phyloP scores from a whole-genome alignment of 2,329 filamentous ascomycete species.

The Waltergamsia citrina region DNA sequence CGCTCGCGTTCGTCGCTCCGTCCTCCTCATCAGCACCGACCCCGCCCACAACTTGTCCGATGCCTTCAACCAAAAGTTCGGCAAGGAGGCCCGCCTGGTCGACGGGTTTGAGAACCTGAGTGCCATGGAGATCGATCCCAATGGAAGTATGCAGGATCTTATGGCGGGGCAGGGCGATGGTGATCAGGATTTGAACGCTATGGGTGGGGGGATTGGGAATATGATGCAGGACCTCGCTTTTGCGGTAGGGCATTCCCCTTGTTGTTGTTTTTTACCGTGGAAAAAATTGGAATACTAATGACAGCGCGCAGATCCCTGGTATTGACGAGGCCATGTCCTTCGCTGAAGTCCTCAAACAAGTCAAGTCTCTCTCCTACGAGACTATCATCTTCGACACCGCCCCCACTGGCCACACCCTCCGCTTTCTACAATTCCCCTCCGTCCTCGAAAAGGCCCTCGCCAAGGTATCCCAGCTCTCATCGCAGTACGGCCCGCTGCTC shows the following conservation, averaged over 20 bases:
- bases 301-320: conserved; percentile 66
- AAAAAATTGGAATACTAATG: background rate
- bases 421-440: conserved; percentile 96
- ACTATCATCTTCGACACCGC: conserved; percentile 99
- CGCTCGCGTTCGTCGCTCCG: conserved; percentile 86
- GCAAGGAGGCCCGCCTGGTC: conserved; percentile 90
- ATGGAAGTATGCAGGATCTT: conserved; percentile 93
- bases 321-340: conserved; percentile 99
- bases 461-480: conserved; percentile 88
- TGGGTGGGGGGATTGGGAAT: conserved; percentile 68
- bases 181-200: conserved; percentile 55
- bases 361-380: conserved; percentile 97
- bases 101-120: conserved; percentile 89
- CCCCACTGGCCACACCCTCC: conserved; percentile 93
- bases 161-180: conserved; percentile 70
- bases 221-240: conserved; percentile 99
- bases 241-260: conserved; percentile 49
- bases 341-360: conserved; percentile 96
- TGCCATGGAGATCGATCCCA: conserved; percentile 99
- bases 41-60: conserved; percentile 97
- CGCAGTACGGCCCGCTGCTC: conserved; percentile 91
- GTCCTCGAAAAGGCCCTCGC: conserved; percentile 98
- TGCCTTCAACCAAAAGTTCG: conserved; percentile 97
- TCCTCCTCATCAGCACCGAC: conserved; percentile 96
- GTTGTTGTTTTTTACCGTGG: conserved; percentile 1